Conservation (phyloP, 192 early-diverging fungal genomes). For the Coemansia nantahalensis region DNA sequence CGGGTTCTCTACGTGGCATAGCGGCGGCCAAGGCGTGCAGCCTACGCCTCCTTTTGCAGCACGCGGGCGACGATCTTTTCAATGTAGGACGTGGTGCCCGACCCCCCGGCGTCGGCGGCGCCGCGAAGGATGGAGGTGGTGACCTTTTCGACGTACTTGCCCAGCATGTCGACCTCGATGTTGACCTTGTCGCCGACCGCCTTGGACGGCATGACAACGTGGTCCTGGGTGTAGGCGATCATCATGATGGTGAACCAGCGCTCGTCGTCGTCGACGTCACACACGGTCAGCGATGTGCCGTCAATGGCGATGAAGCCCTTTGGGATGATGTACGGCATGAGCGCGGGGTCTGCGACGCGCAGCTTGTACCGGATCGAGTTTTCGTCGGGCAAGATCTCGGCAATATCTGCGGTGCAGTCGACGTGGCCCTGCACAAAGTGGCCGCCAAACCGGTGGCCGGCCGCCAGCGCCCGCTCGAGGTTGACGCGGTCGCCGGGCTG, state of each 20-base stretch:
- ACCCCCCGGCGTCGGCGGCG: background rate
- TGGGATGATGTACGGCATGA: slow-evolving; percentile 83
- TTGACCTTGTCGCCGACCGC: slow-evolving; percentile 77
- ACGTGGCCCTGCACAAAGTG: slow-evolving; percentile 98
- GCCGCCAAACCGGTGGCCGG: slow-evolving; percentile 87
- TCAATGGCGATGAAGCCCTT: slow-evolving; percentile 95
- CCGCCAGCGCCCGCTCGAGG: slow-evolving; percentile 90
- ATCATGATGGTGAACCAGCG: slow-evolving; percentile 91
- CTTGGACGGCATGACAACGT: slow-evolving; percentile 78
- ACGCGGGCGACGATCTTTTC: slow-evolving; percentile 44
- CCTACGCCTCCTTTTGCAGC: slow-evolving; percentile 21
- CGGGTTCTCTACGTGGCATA: too few species aligned
- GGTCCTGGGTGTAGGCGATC: slow-evolving; percentile 87
- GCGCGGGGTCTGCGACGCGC: slow-evolving; percentile 53
- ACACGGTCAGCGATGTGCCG: slow-evolving; percentile 93
- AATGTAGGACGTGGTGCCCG: slow-evolving; percentile 24
- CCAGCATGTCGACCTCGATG: slow-evolving; percentile 97
- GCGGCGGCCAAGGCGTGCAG: too few species aligned
- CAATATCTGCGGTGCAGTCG: slow-evolving; percentile 78
- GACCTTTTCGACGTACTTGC: slow-evolving; percentile 91
- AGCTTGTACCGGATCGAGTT: slow-evolving; percentile 82
- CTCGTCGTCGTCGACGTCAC: slow-evolving; percentile 74
- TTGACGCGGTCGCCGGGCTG: slow-evolving; percentile 81
- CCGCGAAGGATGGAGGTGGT: slow-evolving; percentile 57
- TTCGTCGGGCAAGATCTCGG: slow-evolving; percentile 74